Evolutionary conservation across 1,284 basidiomycete species (phyloP), one percentile per base, ranked within the genome.

Genomic region (Megacollybia platyphylla): DNA sequence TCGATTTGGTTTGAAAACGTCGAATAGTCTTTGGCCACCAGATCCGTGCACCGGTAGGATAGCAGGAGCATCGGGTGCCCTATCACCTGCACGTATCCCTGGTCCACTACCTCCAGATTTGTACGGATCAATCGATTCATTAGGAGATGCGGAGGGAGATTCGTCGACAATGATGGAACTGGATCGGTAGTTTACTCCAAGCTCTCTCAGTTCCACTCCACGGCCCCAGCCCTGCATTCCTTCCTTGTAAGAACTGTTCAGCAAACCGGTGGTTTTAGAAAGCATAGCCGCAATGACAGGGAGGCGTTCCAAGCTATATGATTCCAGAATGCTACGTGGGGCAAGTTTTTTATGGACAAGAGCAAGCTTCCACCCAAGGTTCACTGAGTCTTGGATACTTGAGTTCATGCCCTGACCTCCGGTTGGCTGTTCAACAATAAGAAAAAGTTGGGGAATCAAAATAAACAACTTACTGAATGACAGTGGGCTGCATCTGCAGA

Each of bases 101-200:
- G 49, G 49, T 6, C 47, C 49, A 3, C 50, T 17, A 18, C 36
- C 53, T 5, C 43, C 45, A 15, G 28, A 39, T 4, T 51, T 43
- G 38, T 56, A 54, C 27, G 55, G 44, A 41, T 51, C 48, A 18
- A 45, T 28, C 2, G n/a, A 52, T 13, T 54, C 48, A 4, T 47
- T 49, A 7, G 41, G 48, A 28, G 54, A 56, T 18, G 51, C 40
- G 7, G 26, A 26, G 10, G 51, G 38, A 42, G 56, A 49, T 41
- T 64, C 65, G 41, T 71, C 67, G n/a, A 67, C 31, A 17, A 70
- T 58, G 39, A 70, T 60, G 3, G 61, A 54, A 49, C 68, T 71
- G 60, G 64, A 64, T 15, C 69, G 60, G 45, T 66, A 71, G 51
- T 71, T 71, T 29, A 71, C 58, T 1, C 68, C 68, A 31, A 70